Evolutionary conservation across 345 rosid species (phyloP), one percentile per base, ranked within the genome.

Genomic region (Turnera subulata): DNA sequence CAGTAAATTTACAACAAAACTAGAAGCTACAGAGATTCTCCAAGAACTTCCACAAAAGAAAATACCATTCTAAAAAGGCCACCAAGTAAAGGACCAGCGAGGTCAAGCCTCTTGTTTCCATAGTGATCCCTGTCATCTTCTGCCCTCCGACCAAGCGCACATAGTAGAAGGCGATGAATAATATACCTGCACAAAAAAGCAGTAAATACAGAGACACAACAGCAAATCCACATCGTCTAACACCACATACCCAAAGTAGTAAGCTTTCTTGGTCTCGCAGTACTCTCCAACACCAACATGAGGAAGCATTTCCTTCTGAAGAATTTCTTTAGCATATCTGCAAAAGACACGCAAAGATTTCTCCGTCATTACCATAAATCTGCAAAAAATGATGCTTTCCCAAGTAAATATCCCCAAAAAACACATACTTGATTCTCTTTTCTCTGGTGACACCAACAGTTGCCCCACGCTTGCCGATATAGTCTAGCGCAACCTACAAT

Each of bases 101-200:
- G 99, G 73, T 92, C 99, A 54, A 93, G 97, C 81, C 99, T 87
- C 72, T 93, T 93, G 80, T 93, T 89, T 60, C 99, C 99, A 73
- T 93, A 93, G 66, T 93, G 99, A 78, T 93, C 99, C 59, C 99
- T 83, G 56, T 93, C 99, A 76, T 93, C 97, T 71, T 93, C 99
- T 55, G 97, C 82, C 75, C 94, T 79, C 67, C 91, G 89, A 63
- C 91, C 91, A 72, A 89, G 86, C 50, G 96, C 97, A 75, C 99
- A 93, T 54, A 85, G 79, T 63, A 93, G 85, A 55, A 93, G 84
- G 52, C 99, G 97, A 56, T 89, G 88, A 76, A 93, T 82, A 62
- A 93, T 89, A 73, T 85, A 83, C 59, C 98, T 92, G 78, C 40
- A 29, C 17, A 46, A 23, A 61, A 37, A 61, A 15, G 23, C 9